A percentile compares a stretch with the other conserved stretches of the same genome.
Evolutionary conservation across 2,329 filamentous ascomycete species (phyloP).

Genomic region (Xylariaceae sp.): DNA sequence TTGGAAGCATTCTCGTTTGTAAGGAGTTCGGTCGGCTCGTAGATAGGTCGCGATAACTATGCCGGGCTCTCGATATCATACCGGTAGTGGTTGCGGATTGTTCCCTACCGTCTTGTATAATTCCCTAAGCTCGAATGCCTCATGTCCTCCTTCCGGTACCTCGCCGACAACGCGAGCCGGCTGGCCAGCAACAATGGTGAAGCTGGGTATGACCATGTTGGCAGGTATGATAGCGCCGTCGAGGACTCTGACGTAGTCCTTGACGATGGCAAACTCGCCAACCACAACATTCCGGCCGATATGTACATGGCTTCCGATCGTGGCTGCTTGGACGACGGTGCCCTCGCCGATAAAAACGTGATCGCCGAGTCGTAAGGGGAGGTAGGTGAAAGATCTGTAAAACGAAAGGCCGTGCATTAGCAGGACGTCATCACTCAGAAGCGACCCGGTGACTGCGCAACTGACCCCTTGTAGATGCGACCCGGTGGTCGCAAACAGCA

Average conservation of each 20-base stretch:
- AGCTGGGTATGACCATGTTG: conserved; percentile 90
- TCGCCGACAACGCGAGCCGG: conserved; percentile 82
- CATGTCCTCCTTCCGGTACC: conserved; percentile 70
- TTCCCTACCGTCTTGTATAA: conserved; percentile 68
- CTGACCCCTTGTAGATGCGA: conserved; percentile 73
- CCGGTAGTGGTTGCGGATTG: conserved; percentile 45
- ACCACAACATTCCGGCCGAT: conserved; percentile 78
- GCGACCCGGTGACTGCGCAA: background rate
- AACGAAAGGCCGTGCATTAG: conserved; percentile 33
- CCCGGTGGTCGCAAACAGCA: conserved; percentile 82
- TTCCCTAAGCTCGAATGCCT: conserved; percentile 66
- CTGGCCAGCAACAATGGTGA: conserved; percentile 84
- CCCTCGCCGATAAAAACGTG: conserved; percentile 85
- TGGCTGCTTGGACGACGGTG: conserved; percentile 79
- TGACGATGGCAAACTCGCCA: conserved; percentile 86
- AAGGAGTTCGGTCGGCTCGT: background rate
- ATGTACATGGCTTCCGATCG: conserved; percentile 82
- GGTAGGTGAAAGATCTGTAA: conserved; percentile 68
- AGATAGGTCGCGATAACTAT: background rate
- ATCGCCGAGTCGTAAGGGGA: conserved; percentile 89
- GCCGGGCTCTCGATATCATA: conserved; percentile 31
- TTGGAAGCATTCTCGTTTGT: background rate
- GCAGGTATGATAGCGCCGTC: conserved; percentile 82
- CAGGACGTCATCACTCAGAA: background rate
- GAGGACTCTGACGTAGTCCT: conserved; percentile 87